phyloP scores from a whole-genome alignment of 2,329 filamentous ascomycete species.

The Aspergillus pseudoterreus region DNA sequence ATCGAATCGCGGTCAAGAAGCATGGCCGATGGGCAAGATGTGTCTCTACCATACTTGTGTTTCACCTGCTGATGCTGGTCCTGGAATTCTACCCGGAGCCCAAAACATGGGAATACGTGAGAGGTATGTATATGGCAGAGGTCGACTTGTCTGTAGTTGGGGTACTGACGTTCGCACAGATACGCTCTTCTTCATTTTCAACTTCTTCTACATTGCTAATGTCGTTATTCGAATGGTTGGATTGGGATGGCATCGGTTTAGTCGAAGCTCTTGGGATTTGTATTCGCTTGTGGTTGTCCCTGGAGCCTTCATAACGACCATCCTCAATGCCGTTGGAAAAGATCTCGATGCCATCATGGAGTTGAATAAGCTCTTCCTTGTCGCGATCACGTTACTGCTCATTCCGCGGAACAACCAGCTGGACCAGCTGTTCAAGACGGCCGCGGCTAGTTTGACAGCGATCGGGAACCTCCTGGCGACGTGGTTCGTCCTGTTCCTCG shows the following conservation, averaged over 20 bases:
- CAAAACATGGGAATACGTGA: constrained; percentile 62
- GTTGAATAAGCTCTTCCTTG: constrained; percentile 90
- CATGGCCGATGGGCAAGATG: constrained; percentile 84
- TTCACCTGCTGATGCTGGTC: constrained; percentile 80
- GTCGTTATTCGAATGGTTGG: constrained; percentile 80
- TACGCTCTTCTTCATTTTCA: constrained; percentile 75
- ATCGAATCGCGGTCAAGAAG: constrained; percentile 89
- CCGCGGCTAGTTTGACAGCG: constrained; percentile 83
- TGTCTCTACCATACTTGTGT: constrained; percentile 72
- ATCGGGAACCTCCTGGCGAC: constrained; percentile 92
- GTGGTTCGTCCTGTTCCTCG: constrained; percentile 94
- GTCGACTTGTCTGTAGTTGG: neutral
- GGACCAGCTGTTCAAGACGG: constrained; percentile 98
- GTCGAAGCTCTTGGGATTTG: constrained; percentile 91
- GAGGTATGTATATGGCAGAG: constrained; percentile 44
- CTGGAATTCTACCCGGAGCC: constrained; percentile 81
- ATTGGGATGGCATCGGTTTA: constrained; percentile 86
- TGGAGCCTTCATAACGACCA: constrained; percentile 77
- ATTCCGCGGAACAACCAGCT: constrained; percentile 96
- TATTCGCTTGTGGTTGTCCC: constrained; percentile 78
- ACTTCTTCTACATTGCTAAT: constrained; percentile 77
- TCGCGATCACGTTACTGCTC: constrained; percentile 80
- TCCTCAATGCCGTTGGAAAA: constrained; percentile 63
- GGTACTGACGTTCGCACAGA: constrained; percentile 46
- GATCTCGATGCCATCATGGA: constrained; percentile 62